A percentile compares a stretch with the other conserved stretches of the same genome.
Conservation (phyloP, 352 stramenopile species). For the Pythium guiyangense region DNA sequence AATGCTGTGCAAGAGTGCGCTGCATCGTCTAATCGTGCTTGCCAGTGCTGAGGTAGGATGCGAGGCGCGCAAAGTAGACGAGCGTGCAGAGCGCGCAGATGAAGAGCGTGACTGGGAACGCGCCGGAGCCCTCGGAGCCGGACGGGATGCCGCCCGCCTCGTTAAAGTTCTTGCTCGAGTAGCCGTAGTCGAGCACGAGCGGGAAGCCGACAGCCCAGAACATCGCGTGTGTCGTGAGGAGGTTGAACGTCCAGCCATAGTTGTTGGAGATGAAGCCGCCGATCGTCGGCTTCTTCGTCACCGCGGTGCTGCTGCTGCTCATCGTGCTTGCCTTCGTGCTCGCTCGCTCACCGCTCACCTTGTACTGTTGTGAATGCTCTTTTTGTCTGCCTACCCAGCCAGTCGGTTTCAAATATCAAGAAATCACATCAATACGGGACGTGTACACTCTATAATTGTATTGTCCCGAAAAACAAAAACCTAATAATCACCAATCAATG, state of each 20-base stretch:
- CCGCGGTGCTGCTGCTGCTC: background rate
- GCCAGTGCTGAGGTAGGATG: constrained; percentile 47
- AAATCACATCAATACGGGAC: too few species aligned
- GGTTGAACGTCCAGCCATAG: constrained; percentile 83
- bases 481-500: too few species aligned
- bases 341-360: too few species aligned
- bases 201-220: constrained; percentile 84
- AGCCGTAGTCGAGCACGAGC: constrained; percentile 72
- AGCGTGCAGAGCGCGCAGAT: constrained; percentile 68
- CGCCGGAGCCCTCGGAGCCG: constrained; percentile 66
- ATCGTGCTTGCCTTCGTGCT: too few species aligned
- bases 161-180: constrained; percentile 73
- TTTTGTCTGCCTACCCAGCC: too few species aligned
- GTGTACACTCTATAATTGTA: too few species aligned
- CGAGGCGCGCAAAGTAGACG: constrained; percentile 50
- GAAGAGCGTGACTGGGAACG: constrained; percentile 80
- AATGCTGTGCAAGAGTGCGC: background rate
- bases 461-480: too few species aligned
- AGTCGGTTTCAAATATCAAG: too few species aligned
- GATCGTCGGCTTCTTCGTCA: constrained; percentile 30
- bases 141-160: constrained; percentile 71
- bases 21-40: constrained; percentile 18
- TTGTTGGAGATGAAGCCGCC: constrained; percentile 63
- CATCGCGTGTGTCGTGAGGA: constrained; percentile 74
- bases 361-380: too few species aligned